Evolutionary conservation across 2,329 filamentous ascomycete genomes (phyloP).

Genomic region (Septoria linicola): DNA sequence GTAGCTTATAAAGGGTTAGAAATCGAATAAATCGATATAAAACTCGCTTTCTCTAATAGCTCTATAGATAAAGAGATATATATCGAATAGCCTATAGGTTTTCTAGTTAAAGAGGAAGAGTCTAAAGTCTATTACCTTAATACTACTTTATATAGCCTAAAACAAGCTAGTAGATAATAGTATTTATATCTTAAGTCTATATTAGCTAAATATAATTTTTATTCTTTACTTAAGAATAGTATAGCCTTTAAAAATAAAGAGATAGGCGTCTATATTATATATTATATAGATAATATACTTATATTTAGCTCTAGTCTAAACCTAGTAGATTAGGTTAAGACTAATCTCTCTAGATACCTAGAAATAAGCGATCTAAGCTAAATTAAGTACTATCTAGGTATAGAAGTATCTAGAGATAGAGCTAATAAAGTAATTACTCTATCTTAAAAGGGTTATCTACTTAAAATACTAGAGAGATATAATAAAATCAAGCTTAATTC

Average conservation of each 20-base stretch:
- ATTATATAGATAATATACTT: slow-evolving; percentile 11
- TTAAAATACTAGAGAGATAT: slow-evolving; percentile 13
- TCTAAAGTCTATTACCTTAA: slow-evolving; percentile 10
- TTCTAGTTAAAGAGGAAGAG: slow-evolving; percentile 1
- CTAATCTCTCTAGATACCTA: slow-evolving; percentile 11
- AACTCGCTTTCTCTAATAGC: slow-evolving; percentile 10
- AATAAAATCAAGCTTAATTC: slow-evolving; percentile 13
- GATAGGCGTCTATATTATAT: slow-evolving; percentile 10
- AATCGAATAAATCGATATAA: background rate
- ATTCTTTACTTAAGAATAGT: slow-evolving; percentile 10
- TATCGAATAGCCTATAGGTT: slow-evolving; percentile 11
- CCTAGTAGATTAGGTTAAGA: slow-evolving; percentile 11
- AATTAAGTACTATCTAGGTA: slow-evolving; percentile 7
- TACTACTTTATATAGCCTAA: slow-evolving; percentile 13
- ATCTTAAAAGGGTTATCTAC: slow-evolving; percentile 7
- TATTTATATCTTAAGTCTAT: slow-evolving; percentile 13
- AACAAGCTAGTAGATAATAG: slow-evolving; percentile 13
- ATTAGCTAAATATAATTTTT: slow-evolving; percentile 6
- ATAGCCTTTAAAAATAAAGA: slow-evolving; percentile 8
- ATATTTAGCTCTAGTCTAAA: slow-evolving; percentile 14
- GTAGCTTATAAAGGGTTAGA: too few relatives aligned
- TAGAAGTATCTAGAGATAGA: slow-evolving; percentile 13
- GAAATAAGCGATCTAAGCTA: slow-evolving; percentile 10
- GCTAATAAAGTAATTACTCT: slow-evolving; percentile 12
- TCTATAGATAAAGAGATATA: slow-evolving; percentile 15